A percentile compares a stretch with the other conserved stretches of the same genome.
phyloP scores from a whole-genome alignment of 495 filamentous ascomycete genomes.

The Penicillium crystallinum region DNA sequence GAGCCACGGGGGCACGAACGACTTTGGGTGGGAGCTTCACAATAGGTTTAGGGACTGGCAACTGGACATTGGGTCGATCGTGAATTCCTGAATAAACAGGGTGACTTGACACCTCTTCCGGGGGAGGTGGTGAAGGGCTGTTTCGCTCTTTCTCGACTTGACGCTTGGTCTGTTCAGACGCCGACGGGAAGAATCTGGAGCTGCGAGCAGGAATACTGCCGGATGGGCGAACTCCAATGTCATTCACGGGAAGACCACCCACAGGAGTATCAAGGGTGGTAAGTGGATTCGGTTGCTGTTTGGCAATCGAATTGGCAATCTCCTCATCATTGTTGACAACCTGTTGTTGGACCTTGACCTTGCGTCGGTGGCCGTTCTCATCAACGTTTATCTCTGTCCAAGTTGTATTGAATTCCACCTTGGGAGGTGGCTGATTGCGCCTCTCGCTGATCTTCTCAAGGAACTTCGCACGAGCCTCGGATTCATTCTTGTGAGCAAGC shows the following conservation, averaged over 20 bases:
- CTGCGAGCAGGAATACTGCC: slow-evolving; percentile 42
- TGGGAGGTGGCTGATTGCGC: not conserved
- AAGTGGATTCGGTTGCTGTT: slow-evolving; percentile 26
- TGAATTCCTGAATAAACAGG: slow-evolving; percentile 65
- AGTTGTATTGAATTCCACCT: slow-evolving; percentile 52
- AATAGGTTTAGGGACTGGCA: slow-evolving; percentile 62
- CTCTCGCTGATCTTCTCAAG: slow-evolving; percentile 49
- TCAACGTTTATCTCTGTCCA: slow-evolving; percentile 52
- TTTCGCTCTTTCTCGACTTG: slow-evolving; percentile 30
- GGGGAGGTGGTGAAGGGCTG: slow-evolving; percentile 64
- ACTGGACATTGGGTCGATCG: slow-evolving; percentile 59
- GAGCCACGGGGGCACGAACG: slow-evolving; percentile 37
- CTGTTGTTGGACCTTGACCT: not conserved
- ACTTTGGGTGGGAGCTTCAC: slow-evolving; percentile 65
- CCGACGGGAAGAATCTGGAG: slow-evolving; percentile 68
- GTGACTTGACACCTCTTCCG: slow-evolving; percentile 59
- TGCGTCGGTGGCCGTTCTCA: slow-evolving; percentile 20
- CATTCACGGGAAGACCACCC: slow-evolving; percentile 22
- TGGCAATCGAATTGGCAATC: not conserved
- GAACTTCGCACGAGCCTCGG: slow-evolving; percentile 34
- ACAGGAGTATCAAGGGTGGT: slow-evolving; percentile 34
- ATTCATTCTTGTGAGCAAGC: slow-evolving; percentile 37
- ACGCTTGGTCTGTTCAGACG: slow-evolving; percentile 37
- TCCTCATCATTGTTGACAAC: slow-evolving; percentile 22
- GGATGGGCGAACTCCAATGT: slow-evolving; percentile 31